Evolutionary conservation across 169 alveolate genomes (phyloP).

Genomic region (Plasmodium reichenowi): DNA sequence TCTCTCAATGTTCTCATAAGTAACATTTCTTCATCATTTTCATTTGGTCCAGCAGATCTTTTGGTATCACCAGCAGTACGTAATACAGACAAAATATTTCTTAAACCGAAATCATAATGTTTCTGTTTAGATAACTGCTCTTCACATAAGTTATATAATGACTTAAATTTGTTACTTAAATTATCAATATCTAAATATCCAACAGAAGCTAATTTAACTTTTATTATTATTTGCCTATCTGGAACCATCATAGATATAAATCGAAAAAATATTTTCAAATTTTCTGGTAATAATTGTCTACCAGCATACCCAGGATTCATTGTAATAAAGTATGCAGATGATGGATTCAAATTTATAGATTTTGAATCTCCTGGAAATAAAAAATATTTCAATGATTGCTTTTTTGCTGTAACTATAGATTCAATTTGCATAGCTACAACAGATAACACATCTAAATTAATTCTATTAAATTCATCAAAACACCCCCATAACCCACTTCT

Average conservation of each 20-base stretch:
- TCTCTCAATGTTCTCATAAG: constrained; percentile 94
- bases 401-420: constrained; percentile 93
- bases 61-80: constrained; percentile 94
- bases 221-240: constrained; percentile 91
- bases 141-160: constrained; percentile 95
- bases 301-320: constrained; percentile 99
- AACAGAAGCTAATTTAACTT: constrained; percentile 95
- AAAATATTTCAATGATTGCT: constrained; percentile 86
- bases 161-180: constrained; percentile 94
- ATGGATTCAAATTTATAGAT: constrained; percentile 93
- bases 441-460: constrained; percentile 96
- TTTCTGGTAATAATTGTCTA: constrained; percentile 97
- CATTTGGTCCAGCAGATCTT: constrained; percentile 96
- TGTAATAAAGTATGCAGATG: constrained; percentile 97
- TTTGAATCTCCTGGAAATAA: constrained; percentile 87
- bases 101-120: constrained; percentile 98
- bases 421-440: constrained; percentile 96
- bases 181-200: constrained; percentile 96
- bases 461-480: constrained; percentile 98
- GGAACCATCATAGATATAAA: constrained; percentile 95
- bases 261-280: constrained; percentile 94
- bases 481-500: constrained; percentile 99
- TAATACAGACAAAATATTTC: constrained; percentile 96
- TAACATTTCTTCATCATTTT: constrained; percentile 79
- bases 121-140: constrained; percentile 95